These are phyloP conservation scores for Cyberlindnera japonica DNA, from an alignment of 805 yeast genomes.

Conservation along the genomic window DNA sequence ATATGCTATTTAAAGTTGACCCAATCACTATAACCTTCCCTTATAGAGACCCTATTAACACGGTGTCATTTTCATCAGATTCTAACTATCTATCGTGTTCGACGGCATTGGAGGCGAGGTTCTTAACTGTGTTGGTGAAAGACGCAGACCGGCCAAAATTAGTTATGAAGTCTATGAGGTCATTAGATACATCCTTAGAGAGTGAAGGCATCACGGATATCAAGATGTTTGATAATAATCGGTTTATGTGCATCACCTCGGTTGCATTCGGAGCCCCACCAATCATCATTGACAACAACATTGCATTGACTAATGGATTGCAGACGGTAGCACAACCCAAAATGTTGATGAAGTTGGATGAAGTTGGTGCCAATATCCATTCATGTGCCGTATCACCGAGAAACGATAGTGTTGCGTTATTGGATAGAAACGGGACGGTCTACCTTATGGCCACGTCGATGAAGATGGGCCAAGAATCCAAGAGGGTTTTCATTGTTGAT, in stretches of 20 bases:
- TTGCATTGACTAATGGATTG: slow-evolving; percentile 39
- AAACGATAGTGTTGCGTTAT: slow-evolving; percentile 78
- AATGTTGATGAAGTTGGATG: slow-evolving; percentile 61
- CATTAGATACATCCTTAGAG: slow-evolving; percentile 62
- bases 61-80: slow-evolving; percentile 67
- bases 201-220: slow-evolving; percentile 88
- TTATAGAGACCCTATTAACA: slow-evolving; percentile 78
- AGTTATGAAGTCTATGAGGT: slow-evolving; percentile 63
- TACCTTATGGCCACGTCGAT: slow-evolving; percentile 60
- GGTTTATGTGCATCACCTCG: slow-evolving; percentile 53
- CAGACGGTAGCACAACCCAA: slow-evolving; percentile 56
- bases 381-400: slow-evolving; percentile 74
- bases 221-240: slow-evolving; percentile 65
- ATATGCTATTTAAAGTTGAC: slow-evolving; percentile 36
- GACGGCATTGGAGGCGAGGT: slow-evolving; percentile 64
- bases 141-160: slow-evolving; percentile 62
- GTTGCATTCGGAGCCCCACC: slow-evolving; percentile 66
- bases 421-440: slow-evolving; percentile 75
- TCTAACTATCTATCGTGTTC: slow-evolving; percentile 72
- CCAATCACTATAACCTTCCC: slow-evolving; percentile 79
- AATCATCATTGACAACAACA: slow-evolving; percentile 60
- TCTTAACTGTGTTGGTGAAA: slow-evolving; percentile 66
- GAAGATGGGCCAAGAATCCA: slow-evolving; percentile 51
- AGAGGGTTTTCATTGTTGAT: slow-evolving; percentile 52
- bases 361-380: slow-evolving; percentile 79